Evolutionary conservation across 768 basidiomycete species (phyloP), one percentile per base, ranked within the genome.

Genomic region (Chiua virens): DNA sequence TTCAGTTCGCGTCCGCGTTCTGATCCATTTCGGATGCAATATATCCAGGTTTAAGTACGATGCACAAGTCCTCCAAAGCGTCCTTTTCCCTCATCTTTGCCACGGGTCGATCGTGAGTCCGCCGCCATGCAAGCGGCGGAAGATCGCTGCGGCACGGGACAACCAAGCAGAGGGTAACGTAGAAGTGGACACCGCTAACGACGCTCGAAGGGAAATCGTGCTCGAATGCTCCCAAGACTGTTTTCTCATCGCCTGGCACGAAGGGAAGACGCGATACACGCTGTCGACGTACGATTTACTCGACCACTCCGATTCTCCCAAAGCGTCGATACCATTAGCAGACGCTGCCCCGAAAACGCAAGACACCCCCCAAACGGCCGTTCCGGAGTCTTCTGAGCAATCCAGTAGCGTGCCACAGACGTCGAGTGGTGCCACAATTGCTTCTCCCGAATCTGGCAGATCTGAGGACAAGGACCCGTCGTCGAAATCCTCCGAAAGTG

Each of bases 41-140:
- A 27, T 25, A 10, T 20, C 37, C 35, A 84, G 82, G 46, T 83
- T 77, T 51, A 82, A 82, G 64, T 84, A 81, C 52, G 69, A 77
- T 8, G 75, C 80, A 0, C 59, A 60, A 5, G 61, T 75, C 4
- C 65, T 83, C 8, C 69, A 70, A 25, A 66, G 68, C 25, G 66
- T 74, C 1, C 66, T 83, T 14, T 82, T 82, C 63, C 77, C 80
- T 18, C 56, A 63, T 27, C 52, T 55, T 21, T 49, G 54, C 18
- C 55, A 37, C 34, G 61, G 30, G 7, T 55, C 59, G n/a, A 41
- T 49, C n/a, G 21, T 58, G 17, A 28, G 7, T 15, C 64, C 56
- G 4, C 57, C 56, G 3, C 56, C 57, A 8, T n/a, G 49, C 11
- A 69, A 69, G 45, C 68, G 68, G 22, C 65, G 66, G 45, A 69